A percentile compares a stretch with the other conserved stretches of the same genome.
phyloP scores from a whole-genome alignment of 169 alveolate species.

The Theileria orientalis region DNA sequence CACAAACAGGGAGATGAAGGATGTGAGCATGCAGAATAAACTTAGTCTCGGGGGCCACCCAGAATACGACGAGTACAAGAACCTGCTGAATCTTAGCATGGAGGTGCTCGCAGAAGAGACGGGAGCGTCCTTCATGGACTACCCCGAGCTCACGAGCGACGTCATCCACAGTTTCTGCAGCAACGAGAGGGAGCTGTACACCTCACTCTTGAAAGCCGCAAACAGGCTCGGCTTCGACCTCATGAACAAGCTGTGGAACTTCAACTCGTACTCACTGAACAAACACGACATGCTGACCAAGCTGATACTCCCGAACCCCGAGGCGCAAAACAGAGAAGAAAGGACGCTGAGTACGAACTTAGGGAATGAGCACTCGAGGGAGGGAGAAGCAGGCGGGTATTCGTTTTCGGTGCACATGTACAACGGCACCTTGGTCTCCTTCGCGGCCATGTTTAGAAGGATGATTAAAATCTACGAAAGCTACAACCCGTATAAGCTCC shows the following conservation, averaged over 20 bases:
- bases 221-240: background rate
- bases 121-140: no score
- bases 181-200: background rate
- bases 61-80: no score
- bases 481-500: background rate
- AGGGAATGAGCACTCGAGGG: no score
- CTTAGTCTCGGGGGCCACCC: no score
- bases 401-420: background rate
- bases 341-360: no score
- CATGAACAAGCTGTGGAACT: background rate
- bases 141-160: background rate
- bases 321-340: no score
- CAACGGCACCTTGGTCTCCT: background rate
- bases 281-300: background rate
- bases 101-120: no score
- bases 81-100: no score
- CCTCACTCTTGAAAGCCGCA: background rate
- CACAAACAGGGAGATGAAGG: no score
- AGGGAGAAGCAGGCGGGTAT: background rate
- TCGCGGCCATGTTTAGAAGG: background rate
- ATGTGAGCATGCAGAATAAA: no score
- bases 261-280: background rate
- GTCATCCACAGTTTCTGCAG: background rate
- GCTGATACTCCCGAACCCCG: background rate
- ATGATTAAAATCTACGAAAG: slow-evolving; percentile 1